These are phyloP conservation scores for Leccinellum albellum DNA, from an alignment of 768 basidiomycete genomes.

Conservation along the genomic window DNA sequence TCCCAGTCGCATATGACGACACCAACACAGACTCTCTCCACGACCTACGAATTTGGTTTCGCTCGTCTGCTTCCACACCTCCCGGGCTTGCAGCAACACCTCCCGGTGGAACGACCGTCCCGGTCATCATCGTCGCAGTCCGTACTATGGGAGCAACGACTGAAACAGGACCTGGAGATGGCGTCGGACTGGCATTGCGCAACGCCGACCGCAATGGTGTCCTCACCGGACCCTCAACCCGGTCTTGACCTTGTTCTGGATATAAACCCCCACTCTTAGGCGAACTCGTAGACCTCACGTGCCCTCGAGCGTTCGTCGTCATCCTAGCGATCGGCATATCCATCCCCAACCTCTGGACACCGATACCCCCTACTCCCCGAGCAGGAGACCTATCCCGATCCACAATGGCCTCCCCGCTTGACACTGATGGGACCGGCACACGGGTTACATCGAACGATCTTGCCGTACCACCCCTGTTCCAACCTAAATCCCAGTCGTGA, in stretches of 20 bases:
- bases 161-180: slow-evolving; percentile 36
- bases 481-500: slow-evolving; percentile 8
- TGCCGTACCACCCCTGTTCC: slow-evolving; percentile 2
- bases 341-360: background rate
- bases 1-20: slow-evolving; percentile 65
- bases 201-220: slow-evolving; percentile 61
- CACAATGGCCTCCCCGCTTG: background rate
- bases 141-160: background rate
- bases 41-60: background rate
- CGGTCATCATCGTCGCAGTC: no score
- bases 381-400: no score
- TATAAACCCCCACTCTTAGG: no score
- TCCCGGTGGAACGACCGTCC: no score
- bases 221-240: no score
- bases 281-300: no score
- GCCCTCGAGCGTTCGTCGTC: no score
- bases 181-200: slow-evolving; percentile 48
- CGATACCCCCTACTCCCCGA: no score
- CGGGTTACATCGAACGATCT: slow-evolving; percentile 25
- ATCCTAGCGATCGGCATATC: background rate
- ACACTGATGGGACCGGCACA: slow-evolving; percentile 14
- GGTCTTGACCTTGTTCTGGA: no score
- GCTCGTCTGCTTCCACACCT: background rate
- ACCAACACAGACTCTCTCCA: slow-evolving; percentile 30
- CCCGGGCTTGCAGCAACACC: no score